Conservation (phyloP, 1,284 basidiomycete genomes). For the Ganoderma leucocontextum region DNA sequence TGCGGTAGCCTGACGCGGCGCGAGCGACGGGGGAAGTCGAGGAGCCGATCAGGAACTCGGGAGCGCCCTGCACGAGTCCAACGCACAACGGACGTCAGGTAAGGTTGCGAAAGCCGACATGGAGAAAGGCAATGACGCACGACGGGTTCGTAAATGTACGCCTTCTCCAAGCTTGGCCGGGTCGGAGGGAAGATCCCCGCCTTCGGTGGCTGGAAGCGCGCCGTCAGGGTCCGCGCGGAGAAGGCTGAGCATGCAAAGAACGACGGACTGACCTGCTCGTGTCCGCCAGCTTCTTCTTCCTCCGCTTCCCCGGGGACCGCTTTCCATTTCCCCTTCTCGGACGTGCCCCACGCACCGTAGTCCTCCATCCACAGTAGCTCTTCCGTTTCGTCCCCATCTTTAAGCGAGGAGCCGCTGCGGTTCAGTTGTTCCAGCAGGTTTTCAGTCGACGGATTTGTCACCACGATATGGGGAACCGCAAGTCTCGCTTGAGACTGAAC, state of each 20-base stretch:
- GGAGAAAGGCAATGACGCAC: constrained; percentile 25
- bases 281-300: constrained; percentile 17
- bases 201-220: constrained; percentile 11
- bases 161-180: constrained; percentile 18
- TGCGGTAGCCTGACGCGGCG: constrained; percentile 30
- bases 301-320: constrained; percentile 21
- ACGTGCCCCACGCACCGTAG: constrained; percentile 36
- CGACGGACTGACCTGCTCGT: constrained; percentile 23
- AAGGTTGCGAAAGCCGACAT: constrained; percentile 7
- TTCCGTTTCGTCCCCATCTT: constrained; percentile 24
- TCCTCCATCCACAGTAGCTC: constrained; percentile 36
- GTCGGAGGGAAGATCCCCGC: constrained; percentile 7
- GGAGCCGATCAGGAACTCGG: constrained; percentile 37
- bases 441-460: constrained; percentile 38
- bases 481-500: constrained; percentile 14
- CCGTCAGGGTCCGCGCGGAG: constrained; percentile 16
- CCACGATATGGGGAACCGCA: constrained; percentile 34
- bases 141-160: constrained; percentile 35
- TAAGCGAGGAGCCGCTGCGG: background rate
- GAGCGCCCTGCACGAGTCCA: constrained; percentile 28
- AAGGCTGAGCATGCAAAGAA: background rate
- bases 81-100: background rate
- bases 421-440: constrained; percentile 13
- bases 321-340: constrained; percentile 38
- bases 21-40: constrained; percentile 34